Conservation (phyloP, 2,329 filamentous ascomycete species). For the Exophiala aquamarina region DNA sequence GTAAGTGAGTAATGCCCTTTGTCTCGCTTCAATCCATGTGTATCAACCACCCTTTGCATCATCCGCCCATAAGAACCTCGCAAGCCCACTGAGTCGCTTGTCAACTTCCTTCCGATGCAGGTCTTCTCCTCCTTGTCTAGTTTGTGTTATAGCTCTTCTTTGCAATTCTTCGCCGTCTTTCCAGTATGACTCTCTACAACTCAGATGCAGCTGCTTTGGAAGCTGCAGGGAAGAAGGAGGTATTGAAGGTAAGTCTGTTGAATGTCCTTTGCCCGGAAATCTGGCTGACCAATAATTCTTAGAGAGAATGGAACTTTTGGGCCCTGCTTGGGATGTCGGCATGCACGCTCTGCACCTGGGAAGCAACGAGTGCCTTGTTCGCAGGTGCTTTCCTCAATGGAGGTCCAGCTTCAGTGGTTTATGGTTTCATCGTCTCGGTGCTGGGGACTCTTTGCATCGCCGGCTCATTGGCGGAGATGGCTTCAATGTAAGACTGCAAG, state of each 20-base stretch:
- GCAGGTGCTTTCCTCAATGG: slow-evolving; percentile 37
- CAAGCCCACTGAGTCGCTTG: neutral
- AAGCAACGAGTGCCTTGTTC: slow-evolving; percentile 24
- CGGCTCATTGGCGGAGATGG: slow-evolving; percentile 48
- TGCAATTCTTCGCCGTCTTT: neutral
- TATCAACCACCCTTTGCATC: slow-evolving; percentile 2
- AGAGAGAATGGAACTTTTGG: slow-evolving; percentile 25
- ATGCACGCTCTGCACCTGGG: slow-evolving; percentile 30
- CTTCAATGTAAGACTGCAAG: slow-evolving; percentile 35
- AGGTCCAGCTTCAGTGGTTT: slow-evolving; percentile 50
- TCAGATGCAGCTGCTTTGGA: slow-evolving; percentile 22
- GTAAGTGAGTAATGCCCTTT: slow-evolving; percentile 10
- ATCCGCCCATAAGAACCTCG: neutral
- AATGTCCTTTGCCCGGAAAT: neutral
- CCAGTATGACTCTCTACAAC: slow-evolving; percentile 15
- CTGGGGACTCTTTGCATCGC: slow-evolving; percentile 48
- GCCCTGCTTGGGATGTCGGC: slow-evolving; percentile 19
- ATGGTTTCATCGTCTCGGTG: slow-evolving; percentile 55
- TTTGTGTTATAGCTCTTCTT: neutral
- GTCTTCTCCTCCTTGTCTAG: neutral
- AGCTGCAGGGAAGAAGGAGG: slow-evolving; percentile 21
- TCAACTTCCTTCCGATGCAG: neutral
- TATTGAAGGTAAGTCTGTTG: slow-evolving; percentile 16
- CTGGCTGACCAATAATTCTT: slow-evolving; percentile 4
- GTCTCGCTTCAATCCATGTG: slow-evolving; percentile 11